Evolutionary conservation across 2,329 filamentous ascomycete species (phyloP).

Genomic region (Alternaria sp.): DNA sequence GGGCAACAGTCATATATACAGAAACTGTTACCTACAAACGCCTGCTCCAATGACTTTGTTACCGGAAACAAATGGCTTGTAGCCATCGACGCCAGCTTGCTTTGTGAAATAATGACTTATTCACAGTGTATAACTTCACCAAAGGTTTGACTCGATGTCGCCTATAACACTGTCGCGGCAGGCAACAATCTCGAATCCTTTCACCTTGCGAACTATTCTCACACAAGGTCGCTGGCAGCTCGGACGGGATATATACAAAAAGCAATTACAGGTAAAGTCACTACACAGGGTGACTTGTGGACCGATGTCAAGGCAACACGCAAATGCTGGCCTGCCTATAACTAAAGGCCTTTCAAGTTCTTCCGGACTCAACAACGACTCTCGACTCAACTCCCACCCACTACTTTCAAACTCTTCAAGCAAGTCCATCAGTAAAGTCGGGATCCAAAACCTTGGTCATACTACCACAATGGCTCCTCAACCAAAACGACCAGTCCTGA

Average conservation of each 20-base stretch:
- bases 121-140: neutral
- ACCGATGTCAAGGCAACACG: neutral
- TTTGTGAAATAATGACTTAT: neutral
- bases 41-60: neutral
- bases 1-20: neutral
- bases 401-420: neutral
- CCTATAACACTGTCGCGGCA: neutral
- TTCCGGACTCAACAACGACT: neutral
- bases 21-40: neutral
- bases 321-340: neutral
- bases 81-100: neutral
- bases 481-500: neutral
- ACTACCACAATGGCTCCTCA: neutral
- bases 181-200: neutral
- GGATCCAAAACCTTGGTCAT: neutral
- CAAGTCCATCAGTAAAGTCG: neutral
- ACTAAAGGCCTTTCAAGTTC: neutral
- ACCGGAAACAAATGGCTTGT: neutral
- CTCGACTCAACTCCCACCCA: neutral
- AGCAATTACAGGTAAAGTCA: neutral
- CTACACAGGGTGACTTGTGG: neutral
- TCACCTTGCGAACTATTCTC: neutral
- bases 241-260: neutral
- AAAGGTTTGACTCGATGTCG: neutral
- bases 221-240: neutral